These are phyloP conservation scores for Crucihimalaya himalaica DNA, from an alignment of 345 rosid genomes.

Conservation along the genomic window DNA sequence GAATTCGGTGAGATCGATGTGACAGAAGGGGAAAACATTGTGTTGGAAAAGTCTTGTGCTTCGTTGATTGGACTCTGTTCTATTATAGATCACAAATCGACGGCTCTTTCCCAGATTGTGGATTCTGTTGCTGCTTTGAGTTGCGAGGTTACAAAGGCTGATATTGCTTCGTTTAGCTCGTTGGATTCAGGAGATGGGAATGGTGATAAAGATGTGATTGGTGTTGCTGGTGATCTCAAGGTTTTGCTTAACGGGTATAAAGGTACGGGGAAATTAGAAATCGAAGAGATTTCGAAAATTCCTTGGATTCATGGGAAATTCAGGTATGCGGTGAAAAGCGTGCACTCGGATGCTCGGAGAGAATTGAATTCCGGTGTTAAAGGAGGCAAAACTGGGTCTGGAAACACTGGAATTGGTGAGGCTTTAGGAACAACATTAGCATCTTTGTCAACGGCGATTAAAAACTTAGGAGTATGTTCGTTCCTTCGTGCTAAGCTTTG, in stretches of 20 bases:
- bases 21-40: conserved; percentile 47
- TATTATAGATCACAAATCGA: conserved; percentile 57
- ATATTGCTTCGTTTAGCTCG: conserved; percentile 50
- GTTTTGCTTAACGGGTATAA: conserved; percentile 74
- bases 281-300: conserved; percentile 48
- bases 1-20: conserved; percentile 40
- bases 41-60: conserved; percentile 45
- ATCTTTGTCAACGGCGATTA: conserved; percentile 48
- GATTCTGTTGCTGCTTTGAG: conserved; percentile 75
- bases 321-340: conserved; percentile 55
- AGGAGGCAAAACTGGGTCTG: conserved; percentile 40
- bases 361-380: conserved; percentile 54
- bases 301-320: conserved; percentile 61
- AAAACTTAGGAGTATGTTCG: conserved; percentile 58
- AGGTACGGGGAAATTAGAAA: conserved; percentile 48
- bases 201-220: conserved; percentile 61
- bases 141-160: conserved; percentile 64
- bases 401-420: conserved; percentile 32
- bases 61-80: conserved; percentile 56
- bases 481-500: conserved; percentile 48
- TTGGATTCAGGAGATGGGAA: conserved; percentile 68
- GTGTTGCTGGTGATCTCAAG: conserved; percentile 72
- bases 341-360: conserved; percentile 57
- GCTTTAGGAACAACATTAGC: conserved; percentile 41
- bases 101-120: conserved; percentile 50